phyloP scores from a whole-genome alignment of 1,284 basidiomycete species.

The Rhodofomes roseus region DNA sequence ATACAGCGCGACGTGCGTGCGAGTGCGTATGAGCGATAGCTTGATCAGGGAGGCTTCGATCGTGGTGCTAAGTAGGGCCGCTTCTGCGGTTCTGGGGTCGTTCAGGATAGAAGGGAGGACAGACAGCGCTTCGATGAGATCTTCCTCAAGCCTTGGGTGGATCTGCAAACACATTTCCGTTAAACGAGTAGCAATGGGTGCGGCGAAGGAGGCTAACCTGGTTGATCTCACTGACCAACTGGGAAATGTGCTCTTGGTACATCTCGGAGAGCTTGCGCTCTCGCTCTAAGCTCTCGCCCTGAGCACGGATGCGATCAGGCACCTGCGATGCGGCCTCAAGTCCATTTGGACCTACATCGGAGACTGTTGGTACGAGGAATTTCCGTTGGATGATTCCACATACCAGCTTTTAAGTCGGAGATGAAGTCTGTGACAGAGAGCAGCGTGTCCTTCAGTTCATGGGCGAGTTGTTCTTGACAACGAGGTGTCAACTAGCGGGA shows the following conservation, averaged over 20 bases:
- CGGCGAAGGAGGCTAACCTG: neutral
- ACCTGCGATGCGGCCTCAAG: neutral
- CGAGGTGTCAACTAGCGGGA: neutral
- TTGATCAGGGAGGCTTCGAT: slow-evolving; percentile 46
- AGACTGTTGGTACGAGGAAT: neutral
- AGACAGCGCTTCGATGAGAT: slow-evolving; percentile 26
- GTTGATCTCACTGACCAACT: slow-evolving; percentile 6
- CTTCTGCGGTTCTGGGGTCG: slow-evolving; percentile 24
- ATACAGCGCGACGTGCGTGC: slow-evolving; percentile 37
- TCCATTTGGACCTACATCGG: neutral
- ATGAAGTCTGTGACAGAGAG: slow-evolving; percentile 5
- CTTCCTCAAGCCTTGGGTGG: slow-evolving; percentile 30
- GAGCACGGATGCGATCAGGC: slow-evolving; percentile 1
- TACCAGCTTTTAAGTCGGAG: neutral
- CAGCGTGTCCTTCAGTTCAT: slow-evolving; percentile 7
- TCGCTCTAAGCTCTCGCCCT: neutral
- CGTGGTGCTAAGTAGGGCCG: slow-evolving; percentile 37
- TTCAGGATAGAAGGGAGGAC: slow-evolving; percentile 28
- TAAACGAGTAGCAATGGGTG: neutral
- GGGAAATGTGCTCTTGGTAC: neutral
- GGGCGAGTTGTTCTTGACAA: neutral
- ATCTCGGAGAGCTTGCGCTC: neutral
- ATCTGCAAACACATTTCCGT: slow-evolving; percentile 20
- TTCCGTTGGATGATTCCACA: neutral
- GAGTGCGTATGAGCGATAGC: slow-evolving; percentile 41